phyloP scores from a whole-genome alignment of 768 basidiomycete species.

The Crassisporium funariophilum region DNA sequence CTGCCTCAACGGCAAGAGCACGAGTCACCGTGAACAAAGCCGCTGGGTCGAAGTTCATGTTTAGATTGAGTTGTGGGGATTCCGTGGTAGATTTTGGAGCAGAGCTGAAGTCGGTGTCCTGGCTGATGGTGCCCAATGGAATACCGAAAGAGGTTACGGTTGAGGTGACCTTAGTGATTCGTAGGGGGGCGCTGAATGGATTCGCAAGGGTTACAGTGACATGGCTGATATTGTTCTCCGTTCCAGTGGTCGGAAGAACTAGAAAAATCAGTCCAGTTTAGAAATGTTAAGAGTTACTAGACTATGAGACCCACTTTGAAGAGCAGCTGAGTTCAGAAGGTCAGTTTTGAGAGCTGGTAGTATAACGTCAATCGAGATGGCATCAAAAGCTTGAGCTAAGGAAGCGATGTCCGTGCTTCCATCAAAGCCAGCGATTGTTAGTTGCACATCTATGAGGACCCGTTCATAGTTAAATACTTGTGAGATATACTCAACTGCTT shows the following conservation, averaged over 20 bases:
- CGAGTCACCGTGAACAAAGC: slow-evolving; percentile 73
- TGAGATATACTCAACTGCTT: slow-evolving; percentile 3
- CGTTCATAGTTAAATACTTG: background rate
- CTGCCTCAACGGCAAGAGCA: slow-evolving; percentile 64
- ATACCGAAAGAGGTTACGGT: slow-evolving; percentile 66
- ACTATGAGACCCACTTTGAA: slow-evolving; percentile 52
- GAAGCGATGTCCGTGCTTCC: slow-evolving; percentile 63
- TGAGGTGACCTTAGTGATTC: slow-evolving; percentile 59
- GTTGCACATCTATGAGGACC: slow-evolving; percentile 46
- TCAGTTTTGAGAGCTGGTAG: slow-evolving; percentile 63
- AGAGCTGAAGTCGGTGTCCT: slow-evolving; percentile 50
- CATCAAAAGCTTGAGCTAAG: slow-evolving; percentile 60
- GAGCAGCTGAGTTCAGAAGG: slow-evolving; percentile 56
- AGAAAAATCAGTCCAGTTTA: slow-evolving; percentile 2
- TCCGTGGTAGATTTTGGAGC: slow-evolving; percentile 54
- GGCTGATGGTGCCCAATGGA: slow-evolving; percentile 60
- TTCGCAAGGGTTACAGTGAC: slow-evolving; percentile 64
- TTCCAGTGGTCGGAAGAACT: slow-evolving; percentile 69
- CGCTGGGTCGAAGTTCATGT: slow-evolving; percentile 70
- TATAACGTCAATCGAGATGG: slow-evolving; percentile 53
- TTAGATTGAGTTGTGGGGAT: slow-evolving; percentile 59
- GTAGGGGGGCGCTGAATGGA: slow-evolving; percentile 64
- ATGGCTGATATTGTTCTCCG: slow-evolving; percentile 62
- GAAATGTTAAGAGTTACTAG: slow-evolving; percentile 4
- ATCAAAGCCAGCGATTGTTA: slow-evolving; percentile 59